phyloP scores from a whole-genome alignment of 1,284 basidiomycete genomes.

The Cryptococcus depauperatus region DNA sequence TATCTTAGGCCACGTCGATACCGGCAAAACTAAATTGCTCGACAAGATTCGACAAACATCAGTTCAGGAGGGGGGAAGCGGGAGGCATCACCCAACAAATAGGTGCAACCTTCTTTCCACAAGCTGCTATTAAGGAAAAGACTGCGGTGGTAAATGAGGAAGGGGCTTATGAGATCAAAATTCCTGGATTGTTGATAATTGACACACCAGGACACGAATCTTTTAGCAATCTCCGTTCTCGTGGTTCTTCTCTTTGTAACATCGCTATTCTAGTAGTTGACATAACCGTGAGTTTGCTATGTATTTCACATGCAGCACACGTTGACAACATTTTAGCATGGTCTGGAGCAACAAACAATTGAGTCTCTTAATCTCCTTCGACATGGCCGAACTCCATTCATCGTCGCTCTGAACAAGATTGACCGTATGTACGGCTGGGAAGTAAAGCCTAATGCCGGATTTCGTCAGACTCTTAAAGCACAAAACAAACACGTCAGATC shows the following conservation, averaged over 20 bases:
- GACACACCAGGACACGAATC: conserved; percentile 99
- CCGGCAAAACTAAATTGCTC: conserved; percentile 95
- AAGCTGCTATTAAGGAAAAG: conserved; percentile 90
- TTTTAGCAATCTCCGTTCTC: conserved; percentile 92
- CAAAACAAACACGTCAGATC: conserved; percentile 74
- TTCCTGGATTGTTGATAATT: conserved; percentile 92
- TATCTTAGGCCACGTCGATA: conserved; percentile 99
- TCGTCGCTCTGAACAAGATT: conserved; percentile 99
- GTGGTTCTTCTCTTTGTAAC: conserved; percentile 96
- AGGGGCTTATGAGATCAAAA: conserved; percentile 81
- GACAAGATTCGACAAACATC: conserved; percentile 99
- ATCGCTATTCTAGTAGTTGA: conserved; percentile 98
- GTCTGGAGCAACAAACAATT: conserved; percentile 92
- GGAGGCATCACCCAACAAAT: conserved; percentile 99
- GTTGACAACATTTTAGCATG: conserved; percentile 58
- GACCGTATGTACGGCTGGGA: conserved; percentile 98
- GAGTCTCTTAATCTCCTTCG: conserved; percentile 89
- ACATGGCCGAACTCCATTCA: conserved; percentile 96
- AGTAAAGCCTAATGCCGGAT: conserved; percentile 80
- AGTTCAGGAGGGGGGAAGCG: conserved; percentile 98
- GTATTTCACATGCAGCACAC: neutral
- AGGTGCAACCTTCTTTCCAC: conserved; percentile 99
- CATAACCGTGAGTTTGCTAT: conserved; percentile 74
- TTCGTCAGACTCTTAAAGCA: conserved; percentile 83
- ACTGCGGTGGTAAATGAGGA: conserved; percentile 87